Evolutionary conservation across 768 basidiomycete genomes (phyloP).

Genomic region (Psilocybe subaeruginosa): DNA sequence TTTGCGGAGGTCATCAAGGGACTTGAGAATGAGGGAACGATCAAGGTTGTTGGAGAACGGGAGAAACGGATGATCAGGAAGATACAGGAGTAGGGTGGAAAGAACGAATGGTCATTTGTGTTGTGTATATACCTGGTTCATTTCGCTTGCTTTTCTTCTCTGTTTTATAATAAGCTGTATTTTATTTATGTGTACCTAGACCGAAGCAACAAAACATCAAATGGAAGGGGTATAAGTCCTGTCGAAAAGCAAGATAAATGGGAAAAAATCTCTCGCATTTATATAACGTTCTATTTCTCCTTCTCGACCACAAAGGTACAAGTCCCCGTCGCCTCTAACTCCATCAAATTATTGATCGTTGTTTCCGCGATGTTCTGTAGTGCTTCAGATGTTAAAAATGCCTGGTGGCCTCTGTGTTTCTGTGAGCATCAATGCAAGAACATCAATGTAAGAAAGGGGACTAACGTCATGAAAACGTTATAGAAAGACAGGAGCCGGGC

Average conservation of each 20-base stretch:
- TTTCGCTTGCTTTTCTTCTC: neutral
- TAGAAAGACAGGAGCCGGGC: conserved; percentile 48
- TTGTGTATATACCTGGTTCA: conserved; percentile 3
- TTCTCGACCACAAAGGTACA: conserved; percentile 30
- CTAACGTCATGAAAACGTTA: conserved; percentile 48
- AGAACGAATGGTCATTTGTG: neutral
- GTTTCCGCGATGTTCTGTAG: conserved; percentile 42
- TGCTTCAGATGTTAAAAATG: conserved; percentile 44
- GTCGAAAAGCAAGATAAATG: neutral
- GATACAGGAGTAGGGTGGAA: conserved; percentile 42
- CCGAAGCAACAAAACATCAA: neutral
- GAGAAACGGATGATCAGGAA: conserved; percentile 81
- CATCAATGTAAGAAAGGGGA: neutral
- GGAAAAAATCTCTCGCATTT: neutral
- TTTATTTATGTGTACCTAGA: neutral
- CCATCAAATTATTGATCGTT: conserved; percentile 37
- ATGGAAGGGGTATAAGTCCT: too few relatives aligned
- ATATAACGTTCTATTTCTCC: neutral
- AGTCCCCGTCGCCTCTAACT: conserved; percentile 34
- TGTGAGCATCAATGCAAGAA: neutral
- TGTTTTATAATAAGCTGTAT: neutral
- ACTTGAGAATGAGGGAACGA: conserved; percentile 82
- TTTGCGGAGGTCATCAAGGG: conserved; percentile 79
- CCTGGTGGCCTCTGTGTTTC: conserved; percentile 41
- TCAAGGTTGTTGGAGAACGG: conserved; percentile 87